Evolutionary conservation across 1,284 basidiomycete genomes (phyloP).

Genomic region (Rhizoctonia solani): DNA sequence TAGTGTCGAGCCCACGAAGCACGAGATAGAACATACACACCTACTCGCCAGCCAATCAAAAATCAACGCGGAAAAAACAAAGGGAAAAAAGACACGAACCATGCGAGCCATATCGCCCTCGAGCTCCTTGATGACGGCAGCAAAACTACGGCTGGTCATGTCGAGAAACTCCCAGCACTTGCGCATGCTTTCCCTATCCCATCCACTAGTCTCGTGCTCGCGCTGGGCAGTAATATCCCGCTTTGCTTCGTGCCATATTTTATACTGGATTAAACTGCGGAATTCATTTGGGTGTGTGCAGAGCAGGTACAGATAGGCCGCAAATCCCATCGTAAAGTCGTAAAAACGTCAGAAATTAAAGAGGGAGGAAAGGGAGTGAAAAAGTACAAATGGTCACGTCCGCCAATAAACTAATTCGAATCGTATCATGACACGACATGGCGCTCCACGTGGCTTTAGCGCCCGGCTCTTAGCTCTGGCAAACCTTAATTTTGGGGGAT

Average conservation of each 20-base stretch:
- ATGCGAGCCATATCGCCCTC: conserved; percentile 93
- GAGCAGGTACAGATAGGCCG: conserved; percentile 54
- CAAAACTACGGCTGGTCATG: conserved; percentile 86
- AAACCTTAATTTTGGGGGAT: neutral
- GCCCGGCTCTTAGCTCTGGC: neutral
- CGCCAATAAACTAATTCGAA: no score
- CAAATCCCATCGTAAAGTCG: conserved; percentile 37
- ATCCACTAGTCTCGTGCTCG: conserved; percentile 77
- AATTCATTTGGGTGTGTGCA: conserved; percentile 80
- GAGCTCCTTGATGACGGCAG: conserved; percentile 94
- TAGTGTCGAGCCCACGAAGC: conserved; percentile 90
- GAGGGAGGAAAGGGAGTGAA: neutral
- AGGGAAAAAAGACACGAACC: conserved; percentile 60
- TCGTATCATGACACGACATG: conserved; percentile 1
- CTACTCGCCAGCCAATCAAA: conserved; percentile 52
- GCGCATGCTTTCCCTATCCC: conserved; percentile 83
- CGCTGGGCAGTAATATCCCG: conserved; percentile 75
- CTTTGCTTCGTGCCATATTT: conserved; percentile 74
- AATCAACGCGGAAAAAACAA: neutral
- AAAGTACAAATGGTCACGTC: no score
- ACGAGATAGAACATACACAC: conserved; percentile 96
- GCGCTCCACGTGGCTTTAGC: conserved; percentile 5
- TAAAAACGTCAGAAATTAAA: conserved; percentile 15
- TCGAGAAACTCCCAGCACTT: conserved; percentile 92
- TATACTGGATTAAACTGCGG: conserved; percentile 75